Percentiles rank a stretch among this genome's conserved stretches.
Evolutionary conservation across 805 yeast species (phyloP).

Genomic region (Ogataea zsoltii): DNA sequence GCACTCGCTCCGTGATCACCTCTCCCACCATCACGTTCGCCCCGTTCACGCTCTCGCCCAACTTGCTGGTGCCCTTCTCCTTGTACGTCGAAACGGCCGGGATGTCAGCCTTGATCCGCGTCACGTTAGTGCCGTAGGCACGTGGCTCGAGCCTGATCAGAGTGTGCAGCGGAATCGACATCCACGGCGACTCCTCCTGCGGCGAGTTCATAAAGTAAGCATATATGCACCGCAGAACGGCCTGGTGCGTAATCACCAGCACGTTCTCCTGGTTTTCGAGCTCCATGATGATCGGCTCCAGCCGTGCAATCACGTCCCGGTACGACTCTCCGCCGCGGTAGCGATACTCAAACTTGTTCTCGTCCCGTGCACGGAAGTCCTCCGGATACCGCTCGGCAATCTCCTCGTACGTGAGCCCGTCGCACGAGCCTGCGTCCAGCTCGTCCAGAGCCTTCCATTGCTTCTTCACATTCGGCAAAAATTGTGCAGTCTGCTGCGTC

Average conservation of each 20-base stretch:
- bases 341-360: conserved; percentile 91
- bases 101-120: conserved; percentile 89
- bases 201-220: conserved; percentile 99
- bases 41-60: conserved; percentile 49
- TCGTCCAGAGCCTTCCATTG: conserved; percentile 98
- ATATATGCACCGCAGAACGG: conserved; percentile 92
- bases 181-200: conserved; percentile 97
- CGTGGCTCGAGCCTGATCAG: conserved; percentile 93
- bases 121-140: conserved; percentile 86
- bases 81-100: conserved; percentile 98
- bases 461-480: conserved; percentile 75
- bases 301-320: conserved; percentile 88
- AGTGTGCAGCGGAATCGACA: conserved; percentile 97
- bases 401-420: conserved; percentile 94
- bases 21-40: conserved; percentile 48
- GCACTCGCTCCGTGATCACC: conserved; percentile 35
- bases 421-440: conserved; percentile 96
- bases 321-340: conserved; percentile 98
- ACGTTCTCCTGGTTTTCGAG: conserved; percentile 96
- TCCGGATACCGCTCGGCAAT: conserved; percentile 84
- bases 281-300: conserved; percentile 98
- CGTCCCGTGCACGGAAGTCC: conserved; percentile 94
- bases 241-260: conserved; percentile 95
- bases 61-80: conserved; percentile 82
- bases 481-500: conserved; percentile 90